Evolutionary conservation across 2,329 filamentous ascomycete genomes (phyloP).

Genomic region (Fusarium pininemorale): DNA sequence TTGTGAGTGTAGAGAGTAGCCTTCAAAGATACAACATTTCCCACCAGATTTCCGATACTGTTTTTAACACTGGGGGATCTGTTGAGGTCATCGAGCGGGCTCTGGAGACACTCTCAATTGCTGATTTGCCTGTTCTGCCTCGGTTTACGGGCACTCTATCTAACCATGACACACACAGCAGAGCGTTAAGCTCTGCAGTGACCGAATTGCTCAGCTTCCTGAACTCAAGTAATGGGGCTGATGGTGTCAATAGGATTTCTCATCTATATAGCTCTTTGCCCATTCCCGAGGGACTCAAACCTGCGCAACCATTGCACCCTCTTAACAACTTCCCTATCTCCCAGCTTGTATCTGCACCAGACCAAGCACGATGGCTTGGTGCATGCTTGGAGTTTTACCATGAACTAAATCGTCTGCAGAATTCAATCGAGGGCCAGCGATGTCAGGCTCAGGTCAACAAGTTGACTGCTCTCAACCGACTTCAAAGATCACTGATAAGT

Average conservation of each 20-base stretch:
- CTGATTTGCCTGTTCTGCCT: conserved; percentile 54
- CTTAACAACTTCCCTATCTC: conserved; percentile 66
- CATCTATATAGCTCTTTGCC: conserved; percentile 49
- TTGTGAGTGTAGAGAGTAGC: conserved; percentile 59
- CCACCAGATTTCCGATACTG: conserved; percentile 44
- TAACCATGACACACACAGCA: neutral
- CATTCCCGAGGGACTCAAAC: conserved; percentile 17
- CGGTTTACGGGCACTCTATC: conserved; percentile 44
- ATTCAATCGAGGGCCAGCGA: conserved; percentile 54
- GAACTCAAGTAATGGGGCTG: conserved; percentile 45
- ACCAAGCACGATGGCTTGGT: conserved; percentile 59
- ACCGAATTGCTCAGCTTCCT: conserved; percentile 44
- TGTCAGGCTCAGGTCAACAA: conserved; percentile 56
- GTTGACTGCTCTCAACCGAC: conserved; percentile 64
- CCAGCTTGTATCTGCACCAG: conserved; percentile 52
- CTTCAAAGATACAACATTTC: conserved; percentile 58
- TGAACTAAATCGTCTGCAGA: conserved; percentile 54
- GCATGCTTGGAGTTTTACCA: conserved; percentile 61
- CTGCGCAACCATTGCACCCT: conserved; percentile 63
- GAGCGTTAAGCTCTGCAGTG: conserved; percentile 23
- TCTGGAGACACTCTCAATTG: conserved; percentile 59
- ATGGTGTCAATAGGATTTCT: conserved; percentile 46
- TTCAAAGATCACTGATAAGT: conserved; percentile 68
- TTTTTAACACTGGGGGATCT: conserved; percentile 33
- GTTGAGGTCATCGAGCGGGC: conserved; percentile 47